Evolutionary conservation across 1,284 basidiomycete species (phyloP), one percentile per base, ranked within the genome.

Genomic region (Phellinidium pouzarii): DNA sequence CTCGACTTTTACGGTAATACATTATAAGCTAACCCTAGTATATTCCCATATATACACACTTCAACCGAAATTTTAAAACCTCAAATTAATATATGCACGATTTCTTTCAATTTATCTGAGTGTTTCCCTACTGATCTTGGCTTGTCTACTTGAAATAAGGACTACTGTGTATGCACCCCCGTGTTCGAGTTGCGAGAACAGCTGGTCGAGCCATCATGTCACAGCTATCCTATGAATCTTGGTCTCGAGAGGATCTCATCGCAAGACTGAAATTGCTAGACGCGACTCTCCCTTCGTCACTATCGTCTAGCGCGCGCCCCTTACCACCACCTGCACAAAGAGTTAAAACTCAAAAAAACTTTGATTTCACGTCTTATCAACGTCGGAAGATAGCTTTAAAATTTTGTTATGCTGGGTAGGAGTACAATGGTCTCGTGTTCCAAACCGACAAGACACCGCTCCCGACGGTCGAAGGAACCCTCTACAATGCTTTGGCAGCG

Each of bases 381-480:
- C 77, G 77, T 38, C 84, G 91, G 54, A 97, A 97, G 69, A 91
- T 98, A 55, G 94, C 94, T 0, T 71, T 97, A 51, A 87, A 91
- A 60, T 91, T 97, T 64, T 85, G 85, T 60, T 99, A 98, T 66
- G 84, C 92, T 48, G 96, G 96, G 4, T 90, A 84, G 75, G 84
- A 89, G 26, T 98, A 96, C 64, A 85, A 87, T 41, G 95, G 96
- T 6, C 77, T 99, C 37, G 92, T 94, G 1, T 83, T 81, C 61
- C 94, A 96, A 65, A 69, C 75, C 44, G 74, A 73, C 37, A 74
- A 75, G 12, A 84, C 83, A 5, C 79, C 82, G 0, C 67, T 94
- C 17, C 91, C 91, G 3, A 97, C 95, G 0, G 94, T 99, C 6
- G 95, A 99, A 65, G 86, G 80, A 12, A 87, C 91, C 19, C 69